These are phyloP conservation scores for Hordeum marinum DNA, from an alignment of 176 grass and related monocot species.

Conservation along the genomic window DNA sequence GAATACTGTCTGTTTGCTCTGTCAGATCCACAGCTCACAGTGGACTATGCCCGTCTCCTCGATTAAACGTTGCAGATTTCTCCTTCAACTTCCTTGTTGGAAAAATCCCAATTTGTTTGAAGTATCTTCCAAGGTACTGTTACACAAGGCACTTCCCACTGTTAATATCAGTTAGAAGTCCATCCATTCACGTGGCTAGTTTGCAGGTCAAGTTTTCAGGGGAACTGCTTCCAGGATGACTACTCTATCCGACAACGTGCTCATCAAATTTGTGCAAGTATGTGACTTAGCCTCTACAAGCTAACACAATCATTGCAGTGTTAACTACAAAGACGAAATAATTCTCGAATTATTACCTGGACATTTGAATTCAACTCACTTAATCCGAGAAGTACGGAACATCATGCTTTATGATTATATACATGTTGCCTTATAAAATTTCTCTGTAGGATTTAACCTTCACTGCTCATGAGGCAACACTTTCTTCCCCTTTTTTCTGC, in stretches of 20 bases:
- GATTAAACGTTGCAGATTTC: slow-evolving; percentile 78
- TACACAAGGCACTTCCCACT: not conserved
- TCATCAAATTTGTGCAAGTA: slow-evolving; percentile 59
- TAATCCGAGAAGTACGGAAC: not conserved
- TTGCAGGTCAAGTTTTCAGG: slow-evolving; percentile 90
- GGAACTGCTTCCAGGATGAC: slow-evolving; percentile 92
- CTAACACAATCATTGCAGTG: not conserved
- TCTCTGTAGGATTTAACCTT: not conserved
- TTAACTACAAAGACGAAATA: not conserved
- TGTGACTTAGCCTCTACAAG: not conserved
- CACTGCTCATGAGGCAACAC: not conserved
- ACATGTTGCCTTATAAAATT: not conserved
- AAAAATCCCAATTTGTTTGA: slow-evolving; percentile 90
- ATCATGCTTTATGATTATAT: not conserved
- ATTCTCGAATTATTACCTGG: not conserved
- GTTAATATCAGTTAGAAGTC: slow-evolving; percentile 23
- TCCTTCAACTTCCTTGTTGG: slow-evolving; percentile 93
- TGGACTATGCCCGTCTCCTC: slow-evolving; percentile 65
- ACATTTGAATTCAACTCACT: not conserved
- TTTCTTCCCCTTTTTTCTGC: not conserved
- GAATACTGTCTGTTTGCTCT: not conserved
- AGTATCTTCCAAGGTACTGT: slow-evolving; percentile 88
- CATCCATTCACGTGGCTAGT: slow-evolving; percentile 15
- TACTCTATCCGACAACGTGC: slow-evolving; percentile 61
- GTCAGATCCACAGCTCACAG: slow-evolving; percentile 43